Evolutionary conservation across 1,284 basidiomycete genomes (phyloP), one percentile per base, ranked within the genome.

Genomic region (Leccinum brunneo-olivaceum): DNA sequence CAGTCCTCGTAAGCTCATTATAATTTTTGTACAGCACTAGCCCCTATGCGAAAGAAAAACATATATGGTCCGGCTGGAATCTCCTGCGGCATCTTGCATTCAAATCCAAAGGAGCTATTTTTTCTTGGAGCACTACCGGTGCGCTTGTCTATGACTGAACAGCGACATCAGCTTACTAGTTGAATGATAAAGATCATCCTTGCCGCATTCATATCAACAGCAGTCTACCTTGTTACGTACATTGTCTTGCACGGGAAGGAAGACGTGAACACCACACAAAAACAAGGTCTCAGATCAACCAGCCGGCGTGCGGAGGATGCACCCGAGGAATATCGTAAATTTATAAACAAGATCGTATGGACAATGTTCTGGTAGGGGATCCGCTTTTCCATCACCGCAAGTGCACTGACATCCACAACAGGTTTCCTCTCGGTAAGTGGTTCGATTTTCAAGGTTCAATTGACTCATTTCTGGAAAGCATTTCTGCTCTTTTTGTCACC

Each of bases 351-450:
- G 16, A 70, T 86, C 41, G 72, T 79, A 21, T 69, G 70, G 45
- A 79, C 74, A 50, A 79, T 85, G 77, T 63, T 85, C 34, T 86
- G 81, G 84, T 84, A 52, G 46, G 73, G 53, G 12, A 14, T 43
- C 27, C n/a, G 4, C 34, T 27, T 51, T 48, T n/a, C 8, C 23
- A 38, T 27, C 45, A 35, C 6, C 12, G 11, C 36, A 39, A 50
- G 34, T 48, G 35, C 46, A 18, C 38, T 55, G 2, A 42, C 8
- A n/a, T 32, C 44, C 14, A 39, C 37, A 3, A 30, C 19, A 47
- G 80, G 76, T 81, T 76, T 54, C 80, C 81, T 19, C 58, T 78
- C 38, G 76, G 81, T 82, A 47, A 62, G 73, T 53, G 21, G 12
- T 41, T 29, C 21, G 14, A 12, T 28, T 34, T 10, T 34, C 16